A percentile compares a stretch with the other conserved stretches of the same genome.
phyloP scores from a whole-genome alignment of 305 asterid genomes.

The Striga hermonthica region DNA sequence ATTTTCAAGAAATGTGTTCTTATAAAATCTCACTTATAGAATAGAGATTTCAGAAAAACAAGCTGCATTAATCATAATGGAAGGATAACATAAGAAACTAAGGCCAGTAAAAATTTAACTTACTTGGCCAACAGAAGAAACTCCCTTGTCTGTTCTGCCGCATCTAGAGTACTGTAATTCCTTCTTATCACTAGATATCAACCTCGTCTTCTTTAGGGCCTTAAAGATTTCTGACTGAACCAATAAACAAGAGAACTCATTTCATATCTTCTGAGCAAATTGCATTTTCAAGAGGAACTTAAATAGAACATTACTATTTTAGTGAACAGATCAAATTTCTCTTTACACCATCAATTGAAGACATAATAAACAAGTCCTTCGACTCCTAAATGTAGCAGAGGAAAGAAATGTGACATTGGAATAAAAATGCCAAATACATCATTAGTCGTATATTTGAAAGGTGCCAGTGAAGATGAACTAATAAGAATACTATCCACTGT shows the following conservation, averaged over 20 bases:
- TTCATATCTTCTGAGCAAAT: slow-evolving; percentile 22
- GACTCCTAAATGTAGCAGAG: slow-evolving; percentile 12
- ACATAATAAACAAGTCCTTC: slow-evolving; percentile 19
- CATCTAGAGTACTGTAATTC: slow-evolving; percentile 88
- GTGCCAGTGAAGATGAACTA: not conserved
- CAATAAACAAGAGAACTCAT: slow-evolving; percentile 23
- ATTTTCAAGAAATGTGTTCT: slow-evolving; percentile 10
- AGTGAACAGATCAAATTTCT: slow-evolving; percentile 16
- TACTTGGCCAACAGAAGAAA: slow-evolving; percentile 97
- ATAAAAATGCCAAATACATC: not conserved
- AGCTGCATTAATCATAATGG: not conserved
- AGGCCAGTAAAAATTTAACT: slow-evolving; percentile 33
- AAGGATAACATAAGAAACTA: slow-evolving; percentile 18
- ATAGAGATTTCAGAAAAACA: slow-evolving; percentile 21
- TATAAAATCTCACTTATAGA: slow-evolving; percentile 21
- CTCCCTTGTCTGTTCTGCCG: slow-evolving; percentile 99
- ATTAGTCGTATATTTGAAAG: not conserved
- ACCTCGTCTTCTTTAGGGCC: slow-evolving; percentile 76
- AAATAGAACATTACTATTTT: slow-evolving; percentile 13
- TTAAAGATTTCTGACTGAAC: slow-evolving; percentile 86
- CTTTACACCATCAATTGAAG: slow-evolving; percentile 10
- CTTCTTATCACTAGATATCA: slow-evolving; percentile 76
- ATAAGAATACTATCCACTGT: slow-evolving; percentile 1
- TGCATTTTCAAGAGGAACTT: not conserved
- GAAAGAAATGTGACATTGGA: not conserved